Percentiles rank a stretch among this genome's conserved stretches.
Evolutionary conservation across 306 rosid genomes (phyloP).

Genomic region (Medicago truncatula): DNA sequence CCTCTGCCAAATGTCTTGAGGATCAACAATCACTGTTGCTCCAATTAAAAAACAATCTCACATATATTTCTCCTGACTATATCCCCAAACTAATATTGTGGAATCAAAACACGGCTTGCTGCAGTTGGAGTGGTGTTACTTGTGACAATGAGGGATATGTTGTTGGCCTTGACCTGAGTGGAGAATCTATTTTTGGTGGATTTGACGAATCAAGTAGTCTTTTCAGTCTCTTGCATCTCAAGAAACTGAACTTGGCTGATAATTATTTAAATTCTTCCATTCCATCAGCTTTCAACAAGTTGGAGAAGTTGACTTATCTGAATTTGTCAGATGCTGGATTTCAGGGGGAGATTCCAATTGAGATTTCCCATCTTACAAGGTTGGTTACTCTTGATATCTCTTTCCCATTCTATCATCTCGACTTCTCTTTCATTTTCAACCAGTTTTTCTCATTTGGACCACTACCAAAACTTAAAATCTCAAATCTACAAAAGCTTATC

Average conservation of each 20-base stretch:
- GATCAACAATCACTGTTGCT: not conserved
- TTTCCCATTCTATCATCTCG: no score
- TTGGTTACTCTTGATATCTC: conserved; percentile 43
- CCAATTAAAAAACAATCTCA: not conserved
- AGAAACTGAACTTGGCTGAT: not conserved
- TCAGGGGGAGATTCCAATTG: conserved; percentile 20
- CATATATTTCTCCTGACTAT: no score
- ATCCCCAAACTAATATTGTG: not conserved
- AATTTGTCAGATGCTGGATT: conserved; percentile 12
- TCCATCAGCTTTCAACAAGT: conserved; percentile 29
- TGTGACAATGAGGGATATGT: conserved; percentile 26
- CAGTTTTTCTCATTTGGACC: no score
- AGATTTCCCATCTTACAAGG: conserved; percentile 25
- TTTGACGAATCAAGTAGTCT: conserved; percentile 35
- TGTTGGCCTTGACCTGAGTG: conserved; percentile 33
- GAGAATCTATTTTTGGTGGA: not conserved
- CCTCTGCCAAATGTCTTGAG: no score
- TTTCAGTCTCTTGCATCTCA: conserved; percentile 44
- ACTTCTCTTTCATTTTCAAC: no score
- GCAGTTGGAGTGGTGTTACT: not conserved
- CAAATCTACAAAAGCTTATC: conserved; percentile 25
- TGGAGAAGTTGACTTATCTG: conserved; percentile 27
- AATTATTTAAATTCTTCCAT: not conserved
- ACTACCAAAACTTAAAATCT: not conserved
- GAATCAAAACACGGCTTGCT: not conserved